Conservation (phyloP, 495 filamentous ascomycete species). For the Podospora appendiculata region DNA sequence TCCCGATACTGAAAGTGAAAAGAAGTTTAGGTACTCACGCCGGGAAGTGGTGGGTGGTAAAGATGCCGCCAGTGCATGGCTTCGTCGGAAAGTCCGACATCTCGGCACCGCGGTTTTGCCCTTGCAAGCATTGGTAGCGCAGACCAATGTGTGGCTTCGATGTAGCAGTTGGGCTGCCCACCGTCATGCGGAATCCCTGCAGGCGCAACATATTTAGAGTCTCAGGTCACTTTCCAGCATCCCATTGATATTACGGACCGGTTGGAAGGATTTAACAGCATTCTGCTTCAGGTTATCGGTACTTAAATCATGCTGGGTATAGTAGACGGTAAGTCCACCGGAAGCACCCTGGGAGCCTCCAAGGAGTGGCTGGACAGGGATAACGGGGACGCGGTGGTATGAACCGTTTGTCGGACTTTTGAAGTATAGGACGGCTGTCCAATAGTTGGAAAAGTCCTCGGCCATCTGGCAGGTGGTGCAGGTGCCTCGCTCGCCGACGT, state of each 20-base stretch:
- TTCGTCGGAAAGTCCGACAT: slow-evolving; percentile 35
- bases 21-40: slow-evolving; percentile 9
- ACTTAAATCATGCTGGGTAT: slow-evolving; percentile 21
- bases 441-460: slow-evolving; percentile 20
- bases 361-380: slow-evolving; percentile 27
- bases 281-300: slow-evolving; percentile 29
- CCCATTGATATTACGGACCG: neutral
- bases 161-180: slow-evolving; percentile 31
- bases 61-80: slow-evolving; percentile 39
- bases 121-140: slow-evolving; percentile 33
- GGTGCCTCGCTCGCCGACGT: slow-evolving; percentile 27
- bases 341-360: slow-evolving; percentile 20
- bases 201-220: neutral
- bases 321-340: slow-evolving; percentile 38
- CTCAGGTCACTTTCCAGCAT: neutral
- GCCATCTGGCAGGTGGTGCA: slow-evolving; percentile 12
- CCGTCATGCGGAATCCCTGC: slow-evolving; percentile 46
- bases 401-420: slow-evolving; percentile 33
- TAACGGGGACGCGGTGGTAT: slow-evolving; percentile 26
- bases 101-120: slow-evolving; percentile 24
- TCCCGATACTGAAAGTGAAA: neutral
- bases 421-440: slow-evolving; percentile 40
- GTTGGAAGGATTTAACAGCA: slow-evolving; percentile 29
- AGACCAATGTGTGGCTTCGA: slow-evolving; percentile 31
- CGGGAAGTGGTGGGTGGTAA: slow-evolving; percentile 44